A percentile compares a stretch with the other conserved stretches of the same genome.
phyloP scores from a whole-genome alignment of 495 filamentous ascomycete genomes.

The Daldinia bambusicola region DNA sequence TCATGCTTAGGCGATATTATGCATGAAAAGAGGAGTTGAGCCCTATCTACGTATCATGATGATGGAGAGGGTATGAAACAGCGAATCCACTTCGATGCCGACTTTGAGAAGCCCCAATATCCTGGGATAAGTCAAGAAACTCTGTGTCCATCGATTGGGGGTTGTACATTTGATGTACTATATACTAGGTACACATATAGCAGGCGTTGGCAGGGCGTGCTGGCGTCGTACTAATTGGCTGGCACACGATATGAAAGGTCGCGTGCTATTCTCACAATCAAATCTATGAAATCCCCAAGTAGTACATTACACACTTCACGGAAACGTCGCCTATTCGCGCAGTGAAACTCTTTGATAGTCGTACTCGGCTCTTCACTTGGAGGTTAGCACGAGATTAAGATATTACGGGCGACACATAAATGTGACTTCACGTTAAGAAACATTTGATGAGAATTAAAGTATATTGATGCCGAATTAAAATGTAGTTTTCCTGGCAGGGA shows the following conservation, averaged over 20 bases:
- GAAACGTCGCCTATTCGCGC: neutral
- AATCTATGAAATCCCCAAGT: constrained; percentile 22
- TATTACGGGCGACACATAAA: neutral
- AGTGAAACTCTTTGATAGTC: neutral
- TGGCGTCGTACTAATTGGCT: constrained; percentile 8
- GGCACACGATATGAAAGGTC: constrained; percentile 1
- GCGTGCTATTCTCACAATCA: neutral
- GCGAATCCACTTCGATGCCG: neutral
- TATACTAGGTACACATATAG: constrained; percentile 28
- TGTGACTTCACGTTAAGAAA: constrained; percentile 11
- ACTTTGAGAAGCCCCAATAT: neutral
- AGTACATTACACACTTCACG: constrained; percentile 9
- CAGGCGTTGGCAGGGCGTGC: constrained; percentile 19
- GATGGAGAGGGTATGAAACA: neutral
- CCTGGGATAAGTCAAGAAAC: neutral
- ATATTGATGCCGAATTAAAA: constrained; percentile 22
- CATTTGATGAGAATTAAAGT: constrained; percentile 9
- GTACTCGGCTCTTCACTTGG: constrained; percentile 1
- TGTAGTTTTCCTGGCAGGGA: neutral
- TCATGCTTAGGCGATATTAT: constrained; percentile 71
- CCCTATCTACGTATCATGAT: neutral
- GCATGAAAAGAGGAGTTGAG: neutral
- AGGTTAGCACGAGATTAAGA: neutral
- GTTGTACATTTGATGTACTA: constrained; percentile 37
- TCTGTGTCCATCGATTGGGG: neutral